phyloP scores from a whole-genome alignment of 2,329 filamentous ascomycete genomes.

The Aspergillus pseudonomiae region DNA sequence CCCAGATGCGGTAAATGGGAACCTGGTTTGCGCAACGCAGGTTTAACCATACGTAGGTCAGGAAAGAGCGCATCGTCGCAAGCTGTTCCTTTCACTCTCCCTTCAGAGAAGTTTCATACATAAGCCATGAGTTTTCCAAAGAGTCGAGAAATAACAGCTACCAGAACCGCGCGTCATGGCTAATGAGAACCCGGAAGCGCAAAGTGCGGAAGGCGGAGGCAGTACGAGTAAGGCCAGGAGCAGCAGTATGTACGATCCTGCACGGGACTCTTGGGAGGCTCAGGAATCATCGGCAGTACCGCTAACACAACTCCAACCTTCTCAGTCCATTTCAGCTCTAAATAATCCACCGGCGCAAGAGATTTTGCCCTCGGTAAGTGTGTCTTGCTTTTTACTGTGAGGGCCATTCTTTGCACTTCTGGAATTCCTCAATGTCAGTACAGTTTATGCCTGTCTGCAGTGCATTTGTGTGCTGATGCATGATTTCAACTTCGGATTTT shows the following conservation, averaged over 20 bases:
- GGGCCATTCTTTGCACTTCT: neutral
- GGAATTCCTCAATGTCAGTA: neutral
- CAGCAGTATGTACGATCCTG: conserved; percentile 27
- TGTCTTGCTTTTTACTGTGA: neutral
- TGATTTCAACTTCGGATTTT: neutral
- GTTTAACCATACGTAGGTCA: conserved; percentile 12
- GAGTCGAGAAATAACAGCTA: neutral
- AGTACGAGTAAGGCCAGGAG: neutral
- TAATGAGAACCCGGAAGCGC: conserved; percentile 5
- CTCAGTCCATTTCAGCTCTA: neutral
- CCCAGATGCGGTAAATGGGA: conserved; percentile 24
- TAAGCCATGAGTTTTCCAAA: neutral
- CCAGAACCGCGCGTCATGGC: conserved; percentile 10
- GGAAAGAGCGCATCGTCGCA: neutral
- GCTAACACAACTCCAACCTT: neutral
- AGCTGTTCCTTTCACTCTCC: neutral
- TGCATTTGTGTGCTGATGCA: neutral
- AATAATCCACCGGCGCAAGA: neutral
- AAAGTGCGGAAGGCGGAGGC: conserved; percentile 5
- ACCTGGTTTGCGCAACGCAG: conserved; percentile 18
- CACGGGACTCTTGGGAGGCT: conserved; percentile 28
- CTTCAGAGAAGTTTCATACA: neutral
- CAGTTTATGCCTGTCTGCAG: neutral
- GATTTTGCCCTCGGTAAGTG: neutral
- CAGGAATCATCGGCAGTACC: conserved; percentile 3